These are phyloP conservation scores for Psidium friedrichsthalianum DNA, from an alignment of 345 rosid species.

Conservation along the genomic window DNA sequence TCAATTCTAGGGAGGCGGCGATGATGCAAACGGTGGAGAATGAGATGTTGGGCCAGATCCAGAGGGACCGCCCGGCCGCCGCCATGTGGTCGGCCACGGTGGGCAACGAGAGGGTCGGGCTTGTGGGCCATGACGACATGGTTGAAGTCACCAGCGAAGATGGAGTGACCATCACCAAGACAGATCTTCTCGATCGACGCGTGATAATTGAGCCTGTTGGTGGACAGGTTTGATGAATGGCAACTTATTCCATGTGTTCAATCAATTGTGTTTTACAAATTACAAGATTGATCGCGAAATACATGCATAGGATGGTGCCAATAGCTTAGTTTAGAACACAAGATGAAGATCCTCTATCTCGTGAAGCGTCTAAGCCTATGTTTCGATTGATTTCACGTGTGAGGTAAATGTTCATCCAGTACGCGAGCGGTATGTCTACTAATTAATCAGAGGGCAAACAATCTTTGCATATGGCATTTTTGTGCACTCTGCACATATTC, in stretches of 20 bases:
- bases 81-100: conserved; percentile 24
- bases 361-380: no score
- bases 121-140: conserved; percentile 2
- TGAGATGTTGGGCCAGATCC: conserved; percentile 11
- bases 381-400: no score
- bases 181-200: conserved; percentile 6
- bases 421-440: no score
- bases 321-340: no score
- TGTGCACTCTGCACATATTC: no score
- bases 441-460: no score
- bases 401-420: no score
- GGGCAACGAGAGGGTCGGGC: conserved; percentile 14
- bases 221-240: conserved; percentile 13
- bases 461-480: no score
- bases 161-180: conserved; percentile 7
- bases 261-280: no score
- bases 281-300: no score
- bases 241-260: background rate
- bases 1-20: conserved; percentile 22
- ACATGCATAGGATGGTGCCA: no score
- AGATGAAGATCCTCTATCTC: no score
- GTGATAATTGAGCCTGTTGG: conserved; percentile 14
- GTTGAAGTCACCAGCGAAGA: conserved; percentile 1
- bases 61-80: conserved; percentile 9
- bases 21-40: conserved; percentile 26